A percentile compares a stretch with the other conserved stretches of the same genome.
These are phyloP conservation scores for Candolleomyces aberdarensis DNA, from an alignment of 768 basidiomycete species.

Conservation along the genomic window DNA sequence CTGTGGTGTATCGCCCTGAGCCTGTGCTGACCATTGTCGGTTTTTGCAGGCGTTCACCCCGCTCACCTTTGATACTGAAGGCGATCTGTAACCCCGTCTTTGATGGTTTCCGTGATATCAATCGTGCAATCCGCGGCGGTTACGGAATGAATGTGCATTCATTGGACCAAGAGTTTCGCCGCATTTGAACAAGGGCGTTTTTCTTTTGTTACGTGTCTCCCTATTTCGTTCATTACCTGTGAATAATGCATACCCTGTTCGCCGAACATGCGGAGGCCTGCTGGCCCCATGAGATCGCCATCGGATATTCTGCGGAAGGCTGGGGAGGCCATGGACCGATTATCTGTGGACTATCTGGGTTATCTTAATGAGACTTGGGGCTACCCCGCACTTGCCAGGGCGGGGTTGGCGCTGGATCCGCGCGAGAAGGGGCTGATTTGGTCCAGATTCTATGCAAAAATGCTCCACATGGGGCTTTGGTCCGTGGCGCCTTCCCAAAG, in stretches of 20 bases:
- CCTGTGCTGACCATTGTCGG: constrained; percentile 19
- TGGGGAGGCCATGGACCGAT: too few species aligned
- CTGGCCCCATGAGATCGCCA: background rate
- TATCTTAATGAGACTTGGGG: constrained; percentile 1
- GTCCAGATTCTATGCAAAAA: background rate
- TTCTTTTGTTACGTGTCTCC: background rate
- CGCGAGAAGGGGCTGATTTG: background rate
- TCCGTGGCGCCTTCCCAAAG: background rate
- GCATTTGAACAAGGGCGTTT: background rate
- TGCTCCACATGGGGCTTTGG: background rate
- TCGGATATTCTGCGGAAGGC: background rate
- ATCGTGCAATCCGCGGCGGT: background rate
- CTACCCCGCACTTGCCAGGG: background rate
- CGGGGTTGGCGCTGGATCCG: background rate
- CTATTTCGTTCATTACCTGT: background rate
- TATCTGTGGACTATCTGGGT: background rate
- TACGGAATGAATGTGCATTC: constrained; percentile 3
- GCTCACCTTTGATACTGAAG: constrained; percentile 43
- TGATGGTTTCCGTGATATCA: background rate
- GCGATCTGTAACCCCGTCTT: constrained; percentile 15
- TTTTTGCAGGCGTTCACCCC: constrained; percentile 44
- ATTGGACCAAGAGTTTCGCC: background rate
- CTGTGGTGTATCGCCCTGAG: constrained; percentile 14
- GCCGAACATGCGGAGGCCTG: background rate
- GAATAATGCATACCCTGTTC: background rate